These are phyloP conservation scores for Trametes cinnabarina DNA, from an alignment of 768 basidiomycete species.

Conservation along the genomic window DNA sequence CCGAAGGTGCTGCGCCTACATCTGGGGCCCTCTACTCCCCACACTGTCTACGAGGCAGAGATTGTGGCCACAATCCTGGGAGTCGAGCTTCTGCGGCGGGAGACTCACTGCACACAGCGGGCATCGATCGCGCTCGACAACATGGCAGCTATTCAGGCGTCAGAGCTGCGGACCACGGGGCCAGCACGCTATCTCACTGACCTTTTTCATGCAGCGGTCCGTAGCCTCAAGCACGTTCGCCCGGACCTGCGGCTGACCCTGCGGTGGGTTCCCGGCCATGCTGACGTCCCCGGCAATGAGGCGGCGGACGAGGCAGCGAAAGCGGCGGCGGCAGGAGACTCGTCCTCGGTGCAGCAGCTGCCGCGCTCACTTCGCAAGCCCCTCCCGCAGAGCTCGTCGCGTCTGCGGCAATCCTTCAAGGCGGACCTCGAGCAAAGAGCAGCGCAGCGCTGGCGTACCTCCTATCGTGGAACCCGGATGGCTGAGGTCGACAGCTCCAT, in stretches of 20 bases:
- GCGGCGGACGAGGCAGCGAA: slow-evolving; percentile 15
- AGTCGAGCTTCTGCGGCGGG: slow-evolving; percentile 25
- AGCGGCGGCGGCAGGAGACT: slow-evolving; percentile 6
- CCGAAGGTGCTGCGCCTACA: slow-evolving; percentile 14
- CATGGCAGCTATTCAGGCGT: slow-evolving; percentile 3
- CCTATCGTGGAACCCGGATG: background rate
- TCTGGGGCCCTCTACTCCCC: slow-evolving; percentile 23
- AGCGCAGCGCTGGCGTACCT: background rate
- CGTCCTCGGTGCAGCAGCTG: background rate
- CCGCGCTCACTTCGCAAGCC: slow-evolving; percentile 1
- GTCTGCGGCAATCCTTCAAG: background rate
- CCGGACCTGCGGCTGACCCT: slow-evolving; percentile 1
- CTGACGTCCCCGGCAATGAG: slow-evolving; percentile 15
- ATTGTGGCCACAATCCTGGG: slow-evolving; percentile 28
- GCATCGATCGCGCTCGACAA: slow-evolving; percentile 13
- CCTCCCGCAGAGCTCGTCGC: slow-evolving; percentile 10
- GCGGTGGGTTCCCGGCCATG: slow-evolving; percentile 17
- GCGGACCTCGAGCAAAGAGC: background rate
- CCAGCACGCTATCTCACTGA: slow-evolving; percentile 12
- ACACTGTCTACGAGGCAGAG: slow-evolving; percentile 34
- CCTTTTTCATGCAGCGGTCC: background rate
- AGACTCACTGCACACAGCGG: background rate
- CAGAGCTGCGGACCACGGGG: background rate
- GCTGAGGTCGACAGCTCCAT: background rate
- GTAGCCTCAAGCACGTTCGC: background rate